Conservation (phyloP, 345 rosid species). For the Raphanus raphanistrum region DNA sequence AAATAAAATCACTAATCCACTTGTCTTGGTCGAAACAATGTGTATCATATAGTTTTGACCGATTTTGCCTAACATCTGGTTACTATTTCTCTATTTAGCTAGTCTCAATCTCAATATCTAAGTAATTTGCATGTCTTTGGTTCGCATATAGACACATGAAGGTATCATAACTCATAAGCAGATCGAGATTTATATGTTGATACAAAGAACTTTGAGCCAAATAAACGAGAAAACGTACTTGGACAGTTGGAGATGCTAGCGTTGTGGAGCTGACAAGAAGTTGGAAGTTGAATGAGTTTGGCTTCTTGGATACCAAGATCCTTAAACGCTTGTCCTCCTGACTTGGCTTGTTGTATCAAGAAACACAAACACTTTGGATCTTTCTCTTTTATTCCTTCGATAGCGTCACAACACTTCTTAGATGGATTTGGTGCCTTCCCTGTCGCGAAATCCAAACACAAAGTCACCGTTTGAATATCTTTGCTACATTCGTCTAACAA, state of each 20-base stretch:
- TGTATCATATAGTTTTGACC: too few relatives aligned
- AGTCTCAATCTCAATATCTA: not conserved
- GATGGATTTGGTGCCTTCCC: conserved; percentile 58
- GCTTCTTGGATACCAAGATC: conserved; percentile 65
- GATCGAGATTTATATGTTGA: not conserved
- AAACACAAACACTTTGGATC: conserved; percentile 82
- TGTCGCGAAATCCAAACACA: conserved; percentile 62
- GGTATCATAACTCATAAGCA: not conserved
- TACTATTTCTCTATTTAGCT: too few relatives aligned
- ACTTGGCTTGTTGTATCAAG: conserved; percentile 59
- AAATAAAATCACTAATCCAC: too few relatives aligned
- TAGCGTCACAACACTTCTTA: conserved; percentile 62
- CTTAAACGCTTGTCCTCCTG: conserved; percentile 53
- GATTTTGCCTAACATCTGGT: too few relatives aligned
- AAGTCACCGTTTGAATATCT: conserved; percentile 55
- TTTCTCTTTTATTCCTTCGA: conserved; percentile 47
- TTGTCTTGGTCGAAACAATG: too few relatives aligned
- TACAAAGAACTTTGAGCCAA: not conserved
- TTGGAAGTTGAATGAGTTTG: conserved; percentile 73
- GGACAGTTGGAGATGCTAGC: conserved; percentile 67
- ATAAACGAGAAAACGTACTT: conserved; percentile 40
- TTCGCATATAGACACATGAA: not conserved
- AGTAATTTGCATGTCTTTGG: not conserved
- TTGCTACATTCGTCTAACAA: conserved; percentile 41
- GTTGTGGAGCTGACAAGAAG: conserved; percentile 70